These are phyloP conservation scores for Epichloe brachyelytri DNA, from an alignment of 2,329 filamentous ascomycete genomes.

Conservation along the genomic window DNA sequence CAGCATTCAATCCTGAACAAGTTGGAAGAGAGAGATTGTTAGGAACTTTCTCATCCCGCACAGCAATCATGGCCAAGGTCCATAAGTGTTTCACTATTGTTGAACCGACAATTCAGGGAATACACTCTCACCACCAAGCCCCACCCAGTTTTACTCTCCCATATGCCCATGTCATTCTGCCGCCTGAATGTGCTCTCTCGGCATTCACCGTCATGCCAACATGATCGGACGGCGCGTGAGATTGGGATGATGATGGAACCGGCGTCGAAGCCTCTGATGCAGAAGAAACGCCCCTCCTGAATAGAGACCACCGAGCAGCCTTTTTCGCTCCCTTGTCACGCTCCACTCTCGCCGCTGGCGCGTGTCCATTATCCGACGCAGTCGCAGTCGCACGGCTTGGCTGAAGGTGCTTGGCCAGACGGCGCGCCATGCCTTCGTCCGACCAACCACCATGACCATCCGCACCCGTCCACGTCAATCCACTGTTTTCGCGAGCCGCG, in stretches of 20 bases:
- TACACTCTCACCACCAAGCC: slow-evolving; percentile 29
- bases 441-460: slow-evolving; percentile 34
- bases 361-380: slow-evolving; percentile 12
- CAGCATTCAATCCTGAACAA: too few relatives aligned
- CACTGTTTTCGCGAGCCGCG: not conserved
- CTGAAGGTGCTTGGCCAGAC: slow-evolving; percentile 31
- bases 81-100: too few relatives aligned
- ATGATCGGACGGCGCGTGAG: slow-evolving; percentile 8
- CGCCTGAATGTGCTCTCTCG: slow-evolving; percentile 37
- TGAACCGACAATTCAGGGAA: not conserved
- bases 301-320: slow-evolving; percentile 17
- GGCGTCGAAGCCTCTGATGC: not conserved
- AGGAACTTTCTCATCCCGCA: too few relatives aligned
- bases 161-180: slow-evolving; percentile 38
- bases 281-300: slow-evolving; percentile 14
- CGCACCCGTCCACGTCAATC: not conserved
- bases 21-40: too few relatives aligned
- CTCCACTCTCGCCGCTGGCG: slow-evolving; percentile 11
- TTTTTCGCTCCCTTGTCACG: slow-evolving; percentile 18
- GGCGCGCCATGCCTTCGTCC: slow-evolving; percentile 31
- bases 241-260: not conserved
- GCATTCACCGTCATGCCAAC: slow-evolving; percentile 29
- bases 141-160: slow-evolving; percentile 37
- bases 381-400: slow-evolving; percentile 16
- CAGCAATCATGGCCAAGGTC: too few relatives aligned